A percentile compares a stretch with the other conserved stretches of the same genome.
phyloP scores from a whole-genome alignment of 805 yeast species.

The Schizosaccharomyces lindneri region DNA sequence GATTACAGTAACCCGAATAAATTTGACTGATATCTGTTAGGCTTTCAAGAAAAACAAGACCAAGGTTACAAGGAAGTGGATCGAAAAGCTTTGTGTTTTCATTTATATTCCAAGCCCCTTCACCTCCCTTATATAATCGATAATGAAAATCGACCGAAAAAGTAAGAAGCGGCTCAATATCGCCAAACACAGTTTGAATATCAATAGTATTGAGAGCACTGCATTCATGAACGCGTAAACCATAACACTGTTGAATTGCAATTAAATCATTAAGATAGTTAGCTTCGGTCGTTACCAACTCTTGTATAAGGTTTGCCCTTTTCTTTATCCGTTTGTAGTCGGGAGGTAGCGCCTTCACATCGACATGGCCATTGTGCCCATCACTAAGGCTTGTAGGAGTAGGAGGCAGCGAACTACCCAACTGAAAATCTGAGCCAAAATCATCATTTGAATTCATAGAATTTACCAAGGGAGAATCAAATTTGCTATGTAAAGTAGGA shows the following conservation, averaged over 20 bases:
- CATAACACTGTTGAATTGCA: constrained; percentile 12
- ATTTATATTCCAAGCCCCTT: not conserved
- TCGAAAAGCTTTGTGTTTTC: not conserved
- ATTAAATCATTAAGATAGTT: constrained; percentile 16
- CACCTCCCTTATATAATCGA: constrained; percentile 8
- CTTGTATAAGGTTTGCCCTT: constrained; percentile 14
- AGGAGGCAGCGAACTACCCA: too few species aligned
- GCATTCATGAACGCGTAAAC: constrained; percentile 9
- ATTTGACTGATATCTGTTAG: constrained; percentile 13
- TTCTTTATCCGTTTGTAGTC: constrained; percentile 4
- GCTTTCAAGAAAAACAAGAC: constrained; percentile 6
- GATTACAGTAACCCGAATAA: constrained; percentile 14
- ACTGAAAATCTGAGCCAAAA: too few species aligned
- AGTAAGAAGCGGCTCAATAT: constrained; percentile 12
- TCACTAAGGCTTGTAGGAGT: too few species aligned
- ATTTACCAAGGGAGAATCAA: not conserved
- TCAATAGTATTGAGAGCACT: constrained; percentile 14
- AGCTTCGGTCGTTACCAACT: constrained; percentile 17
- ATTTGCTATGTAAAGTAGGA: not conserved
- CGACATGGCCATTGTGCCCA: too few species aligned
- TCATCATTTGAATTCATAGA: too few species aligned
- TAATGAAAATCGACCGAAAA: constrained; percentile 12
- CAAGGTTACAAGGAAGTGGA: not conserved
- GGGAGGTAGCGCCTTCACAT: not conserved
- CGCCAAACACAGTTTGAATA: constrained; percentile 12